phyloP scores from a whole-genome alignment of 345 rosid genomes.

The Litchi chinensis region DNA sequence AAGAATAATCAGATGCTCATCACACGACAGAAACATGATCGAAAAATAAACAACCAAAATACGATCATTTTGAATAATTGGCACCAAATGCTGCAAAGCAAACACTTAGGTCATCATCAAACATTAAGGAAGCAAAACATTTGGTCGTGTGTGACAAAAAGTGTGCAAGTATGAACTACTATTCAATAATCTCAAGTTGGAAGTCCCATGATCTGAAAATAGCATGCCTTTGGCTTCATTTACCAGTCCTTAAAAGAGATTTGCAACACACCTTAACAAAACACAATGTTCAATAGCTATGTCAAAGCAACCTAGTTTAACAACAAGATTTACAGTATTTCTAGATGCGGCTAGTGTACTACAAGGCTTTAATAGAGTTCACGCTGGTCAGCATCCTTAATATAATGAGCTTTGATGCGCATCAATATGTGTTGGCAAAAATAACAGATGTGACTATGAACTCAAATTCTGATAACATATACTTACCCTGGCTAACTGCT shows the following conservation, averaged over 20 bases:
- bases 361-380: neutral
- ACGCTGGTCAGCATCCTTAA: neutral
- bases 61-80: neutral
- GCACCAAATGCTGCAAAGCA: neutral
- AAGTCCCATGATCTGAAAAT: neutral
- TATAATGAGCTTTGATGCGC: neutral
- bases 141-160: neutral
- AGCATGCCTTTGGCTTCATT: neutral
- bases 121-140: neutral
- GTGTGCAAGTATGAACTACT: neutral
- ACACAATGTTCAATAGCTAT: neutral
- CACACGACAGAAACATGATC: neutral
- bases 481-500: constrained; percentile 80
- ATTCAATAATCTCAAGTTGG: neutral
- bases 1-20: neutral
- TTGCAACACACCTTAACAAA: neutral
- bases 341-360: neutral
- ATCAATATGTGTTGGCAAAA: neutral
- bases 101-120: neutral
- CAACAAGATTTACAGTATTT: neutral
- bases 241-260: neutral
- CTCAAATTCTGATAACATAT: neutral
- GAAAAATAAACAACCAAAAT: neutral
- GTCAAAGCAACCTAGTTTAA: neutral
- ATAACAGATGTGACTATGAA: neutral